Conservation (phyloP, 306 rosid genomes). For the Fagus sylvatica region DNA sequence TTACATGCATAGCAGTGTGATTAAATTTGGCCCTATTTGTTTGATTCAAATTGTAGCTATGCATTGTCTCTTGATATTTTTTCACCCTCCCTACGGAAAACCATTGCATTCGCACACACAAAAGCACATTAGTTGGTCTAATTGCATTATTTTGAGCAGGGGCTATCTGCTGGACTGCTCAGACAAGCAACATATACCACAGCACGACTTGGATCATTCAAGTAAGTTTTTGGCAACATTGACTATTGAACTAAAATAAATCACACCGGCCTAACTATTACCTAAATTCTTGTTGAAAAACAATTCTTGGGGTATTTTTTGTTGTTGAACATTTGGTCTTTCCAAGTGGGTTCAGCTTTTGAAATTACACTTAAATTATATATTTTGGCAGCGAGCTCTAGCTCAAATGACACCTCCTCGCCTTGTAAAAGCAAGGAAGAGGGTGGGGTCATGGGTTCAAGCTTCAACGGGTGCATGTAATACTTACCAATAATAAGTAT, state of each 20-base stretch:
- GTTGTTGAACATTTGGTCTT: slow-evolving; percentile 1
- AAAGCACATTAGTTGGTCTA: slow-evolving; percentile 4
- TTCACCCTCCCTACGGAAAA: not conserved
- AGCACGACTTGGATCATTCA: slow-evolving; percentile 95
- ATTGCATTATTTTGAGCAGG: slow-evolving; percentile 50
- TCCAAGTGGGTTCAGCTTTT: not conserved
- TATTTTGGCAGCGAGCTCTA: not conserved
- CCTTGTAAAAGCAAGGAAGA: too few relatives aligned
- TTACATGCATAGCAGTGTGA: not conserved
- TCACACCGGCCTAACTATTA: too few relatives aligned
- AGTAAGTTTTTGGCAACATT: slow-evolving; percentile 45
- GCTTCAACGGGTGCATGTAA: too few relatives aligned
- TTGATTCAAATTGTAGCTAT: not conserved
- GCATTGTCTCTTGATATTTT: not conserved
- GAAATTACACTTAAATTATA: not conserved
- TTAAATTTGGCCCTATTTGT: not conserved
- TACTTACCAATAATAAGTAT: too few relatives aligned
- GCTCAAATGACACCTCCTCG: too few relatives aligned
- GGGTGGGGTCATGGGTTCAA: too few relatives aligned
- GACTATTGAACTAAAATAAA: not conserved
- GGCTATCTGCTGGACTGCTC: slow-evolving; percentile 91
- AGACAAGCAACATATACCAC: slow-evolving; percentile 99
- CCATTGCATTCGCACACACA: not conserved
- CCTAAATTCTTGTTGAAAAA: too few relatives aligned
- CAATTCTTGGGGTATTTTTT: not conserved